Evolutionary conservation across 768 basidiomycete species (phyloP).

Genomic region (Daedaleopsis nitida): DNA sequence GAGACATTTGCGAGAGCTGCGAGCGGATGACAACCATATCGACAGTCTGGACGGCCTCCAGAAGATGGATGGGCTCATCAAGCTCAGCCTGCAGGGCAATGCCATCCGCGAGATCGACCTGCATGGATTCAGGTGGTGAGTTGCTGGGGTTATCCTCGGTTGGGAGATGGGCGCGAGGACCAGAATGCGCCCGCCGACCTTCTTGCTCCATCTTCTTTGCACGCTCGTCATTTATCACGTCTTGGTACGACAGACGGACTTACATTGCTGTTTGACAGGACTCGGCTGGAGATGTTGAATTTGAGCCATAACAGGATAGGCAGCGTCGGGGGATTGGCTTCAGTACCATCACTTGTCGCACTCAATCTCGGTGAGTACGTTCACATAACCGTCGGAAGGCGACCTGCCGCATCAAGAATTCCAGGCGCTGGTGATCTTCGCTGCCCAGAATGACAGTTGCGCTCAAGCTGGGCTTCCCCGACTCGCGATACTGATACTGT

Average conservation of each 20-base stretch:
- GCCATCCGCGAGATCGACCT: conserved; percentile 64
- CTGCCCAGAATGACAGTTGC: conserved; percentile 9
- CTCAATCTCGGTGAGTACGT: conserved; percentile 80
- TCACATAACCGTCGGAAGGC: conserved; percentile 7
- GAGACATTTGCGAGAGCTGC: conserved; percentile 83
- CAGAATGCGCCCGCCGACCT: conserved; percentile 2
- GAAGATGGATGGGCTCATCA: conserved; percentile 77
- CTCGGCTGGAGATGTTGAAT: conserved; percentile 77
- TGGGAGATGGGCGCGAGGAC: not conserved
- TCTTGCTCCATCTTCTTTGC: conserved; percentile 7
- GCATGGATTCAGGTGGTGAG: conserved; percentile 65
- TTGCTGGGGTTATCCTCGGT: conserved; percentile 16
- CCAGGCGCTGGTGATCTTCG: no score
- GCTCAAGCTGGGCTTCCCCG: not conserved
- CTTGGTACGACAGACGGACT: conserved; percentile 12
- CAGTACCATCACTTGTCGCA: conserved; percentile 62
- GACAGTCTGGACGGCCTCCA: conserved; percentile 73
- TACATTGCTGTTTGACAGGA: conserved; percentile 32
- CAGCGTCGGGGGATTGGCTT: conserved; percentile 58
- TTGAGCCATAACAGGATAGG: conserved; percentile 74
- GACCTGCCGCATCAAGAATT: no score
- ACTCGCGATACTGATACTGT: conserved; percentile 11
- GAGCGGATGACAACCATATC: conserved; percentile 87
- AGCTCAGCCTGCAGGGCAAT: conserved; percentile 83
- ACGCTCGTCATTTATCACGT: conserved; percentile 16